A percentile compares a stretch with the other conserved stretches of the same genome.
phyloP scores from a whole-genome alignment of 768 basidiomycete species.

The Tephrocybe sp. region DNA sequence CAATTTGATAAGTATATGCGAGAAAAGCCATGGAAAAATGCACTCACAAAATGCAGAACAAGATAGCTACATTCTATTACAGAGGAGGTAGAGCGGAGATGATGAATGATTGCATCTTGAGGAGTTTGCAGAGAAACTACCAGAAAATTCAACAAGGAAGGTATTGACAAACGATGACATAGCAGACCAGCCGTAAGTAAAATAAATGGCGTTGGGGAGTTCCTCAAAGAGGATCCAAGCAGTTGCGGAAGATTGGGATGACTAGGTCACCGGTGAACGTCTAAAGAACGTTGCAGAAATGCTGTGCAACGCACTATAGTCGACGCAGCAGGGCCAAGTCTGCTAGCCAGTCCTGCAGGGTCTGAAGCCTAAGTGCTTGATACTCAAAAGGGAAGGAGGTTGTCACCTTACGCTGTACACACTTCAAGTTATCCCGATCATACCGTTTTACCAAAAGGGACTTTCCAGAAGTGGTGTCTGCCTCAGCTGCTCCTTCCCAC shows the following conservation, averaged over 20 bases:
- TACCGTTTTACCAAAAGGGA: slow-evolving; percentile 12
- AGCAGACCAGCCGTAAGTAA: slow-evolving; percentile 9
- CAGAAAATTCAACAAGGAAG: not conserved
- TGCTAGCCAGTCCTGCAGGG: slow-evolving; percentile 6
- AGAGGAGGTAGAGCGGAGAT: not conserved
- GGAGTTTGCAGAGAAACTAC: slow-evolving; percentile 4
- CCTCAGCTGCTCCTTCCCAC: slow-evolving; percentile 10
- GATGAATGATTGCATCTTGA: slow-evolving; percentile 8
- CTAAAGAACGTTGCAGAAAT: not conserved
- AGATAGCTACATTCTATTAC: slow-evolving; percentile 2
- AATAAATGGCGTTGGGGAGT: slow-evolving; percentile 9
- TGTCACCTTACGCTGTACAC: slow-evolving; percentile 5
- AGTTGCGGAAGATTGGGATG: slow-evolving; percentile 18
- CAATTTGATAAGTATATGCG: not conserved
- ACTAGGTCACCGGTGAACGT: not conserved
- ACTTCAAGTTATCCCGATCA: not conserved
- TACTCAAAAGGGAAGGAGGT: too few species aligned
- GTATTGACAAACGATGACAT: too few species aligned
- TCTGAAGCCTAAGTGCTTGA: too few species aligned
- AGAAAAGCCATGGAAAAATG: too few species aligned
- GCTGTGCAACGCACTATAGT: slow-evolving; percentile 9
- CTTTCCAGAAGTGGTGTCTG: slow-evolving; percentile 1
- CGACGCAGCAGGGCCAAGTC: slow-evolving; percentile 5
- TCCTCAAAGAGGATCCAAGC: slow-evolving; percentile 7
- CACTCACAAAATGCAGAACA: slow-evolving; percentile 11